phyloP scores from a whole-genome alignment of 768 basidiomycete genomes.

The Suillus variegatus region DNA sequence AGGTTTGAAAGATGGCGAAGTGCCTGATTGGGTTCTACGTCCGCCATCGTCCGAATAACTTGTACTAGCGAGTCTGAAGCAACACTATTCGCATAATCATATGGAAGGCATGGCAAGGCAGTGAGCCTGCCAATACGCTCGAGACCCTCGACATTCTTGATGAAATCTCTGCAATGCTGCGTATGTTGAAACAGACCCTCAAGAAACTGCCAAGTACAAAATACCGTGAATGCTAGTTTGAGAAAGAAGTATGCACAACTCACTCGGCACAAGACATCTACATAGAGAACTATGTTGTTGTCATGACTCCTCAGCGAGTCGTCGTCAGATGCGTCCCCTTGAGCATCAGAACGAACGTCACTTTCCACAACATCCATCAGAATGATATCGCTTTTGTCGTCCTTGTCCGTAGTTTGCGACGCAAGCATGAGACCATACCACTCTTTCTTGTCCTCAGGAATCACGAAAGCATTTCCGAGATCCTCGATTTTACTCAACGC shows the following conservation, averaged over 20 bases:
- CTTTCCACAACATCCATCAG: slow-evolving; percentile 49
- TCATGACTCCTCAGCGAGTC: slow-evolving; percentile 62
- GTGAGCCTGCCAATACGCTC: slow-evolving; percentile 75
- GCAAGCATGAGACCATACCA: slow-evolving; percentile 63
- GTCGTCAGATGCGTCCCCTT: slow-evolving; percentile 21
- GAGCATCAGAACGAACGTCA: slow-evolving; percentile 16
- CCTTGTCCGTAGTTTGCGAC: slow-evolving; percentile 9
- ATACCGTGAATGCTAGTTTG: neutral
- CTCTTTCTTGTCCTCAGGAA: slow-evolving; percentile 58
- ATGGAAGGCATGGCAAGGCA: slow-evolving; percentile 83
- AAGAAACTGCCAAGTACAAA: slow-evolving; percentile 60
- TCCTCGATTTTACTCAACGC: slow-evolving; percentile 76
- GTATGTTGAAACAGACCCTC: slow-evolving; percentile 94
- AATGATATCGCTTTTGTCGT: slow-evolving; percentile 11
- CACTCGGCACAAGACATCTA: slow-evolving; percentile 80
- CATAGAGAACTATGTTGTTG: slow-evolving; percentile 73
- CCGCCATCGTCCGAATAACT: slow-evolving; percentile 86
- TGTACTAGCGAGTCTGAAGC: slow-evolving; percentile 87
- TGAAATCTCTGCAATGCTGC: slow-evolving; percentile 88
- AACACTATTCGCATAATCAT: slow-evolving; percentile 82
- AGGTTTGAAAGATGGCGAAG: slow-evolving; percentile 68
- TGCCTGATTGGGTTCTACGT: slow-evolving; percentile 79
- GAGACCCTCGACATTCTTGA: slow-evolving; percentile 72
- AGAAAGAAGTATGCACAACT: slow-evolving; percentile 22
- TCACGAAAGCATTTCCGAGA: slow-evolving; percentile 59